phyloP scores from a whole-genome alignment of 2,329 filamentous ascomycete genomes.

The Beauveria rudraprayagi region DNA sequence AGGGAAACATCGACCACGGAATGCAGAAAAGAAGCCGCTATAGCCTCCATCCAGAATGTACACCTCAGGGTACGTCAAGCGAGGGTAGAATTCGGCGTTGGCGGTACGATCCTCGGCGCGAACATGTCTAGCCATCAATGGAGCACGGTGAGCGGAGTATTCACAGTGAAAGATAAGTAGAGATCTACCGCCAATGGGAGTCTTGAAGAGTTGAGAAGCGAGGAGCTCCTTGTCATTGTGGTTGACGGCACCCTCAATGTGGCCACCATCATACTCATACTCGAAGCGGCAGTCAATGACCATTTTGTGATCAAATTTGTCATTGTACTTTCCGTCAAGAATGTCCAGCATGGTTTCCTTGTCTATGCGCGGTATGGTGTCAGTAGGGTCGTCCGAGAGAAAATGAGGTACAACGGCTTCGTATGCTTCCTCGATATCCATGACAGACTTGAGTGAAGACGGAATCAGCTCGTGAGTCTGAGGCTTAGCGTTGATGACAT shows the following conservation, averaged over 20 bases:
- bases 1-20: slow-evolving; percentile 76
- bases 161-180: slow-evolving; percentile 94
- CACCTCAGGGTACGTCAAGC: slow-evolving; percentile 88
- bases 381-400: slow-evolving; percentile 67
- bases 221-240: slow-evolving; percentile 94
- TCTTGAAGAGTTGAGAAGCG: slow-evolving; percentile 67
- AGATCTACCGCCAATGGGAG: slow-evolving; percentile 59
- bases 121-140: slow-evolving; percentile 91
- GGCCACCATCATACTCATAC: slow-evolving; percentile 95
- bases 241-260: slow-evolving; percentile 89
- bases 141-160: slow-evolving; percentile 93
- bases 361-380: slow-evolving; percentile 81
- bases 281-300: slow-evolving; percentile 97
- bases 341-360: slow-evolving; percentile 77
- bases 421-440: slow-evolving; percentile 73
- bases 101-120: slow-evolving; percentile 78
- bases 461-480: slow-evolving; percentile 44
- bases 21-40: slow-evolving; percentile 78
- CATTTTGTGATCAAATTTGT: slow-evolving; percentile 70
- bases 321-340: slow-evolving; percentile 73
- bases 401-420: slow-evolving; percentile 77
- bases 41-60: slow-evolving; percentile 97
- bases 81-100: slow-evolving; percentile 81
- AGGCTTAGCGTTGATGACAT: slow-evolving; percentile 72
- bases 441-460: slow-evolving; percentile 58